Base-by-base conservation (phyloP, 257 asterid species). In the Gentiana macrophylla region DNA sequence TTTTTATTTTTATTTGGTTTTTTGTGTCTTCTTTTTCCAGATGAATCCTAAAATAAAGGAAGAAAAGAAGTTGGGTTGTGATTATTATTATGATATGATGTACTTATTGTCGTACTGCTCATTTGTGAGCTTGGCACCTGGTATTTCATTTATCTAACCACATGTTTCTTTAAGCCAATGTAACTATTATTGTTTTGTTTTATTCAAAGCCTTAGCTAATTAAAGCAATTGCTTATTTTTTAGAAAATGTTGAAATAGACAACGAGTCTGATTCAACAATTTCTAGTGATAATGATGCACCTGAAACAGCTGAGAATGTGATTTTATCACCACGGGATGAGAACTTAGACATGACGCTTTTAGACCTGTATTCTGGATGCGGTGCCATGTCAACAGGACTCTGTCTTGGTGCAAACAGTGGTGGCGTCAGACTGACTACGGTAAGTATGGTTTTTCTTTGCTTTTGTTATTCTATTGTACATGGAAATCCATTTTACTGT, bases 331-430 rank as follows among this genome's bases (percentile, higher is more conserved):
- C 24, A 24, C 24, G 60, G 61, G 72, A 60, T 7, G 59, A 50
- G 5, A 49, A 47, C 2, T 15, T 43, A 9, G 94, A 86, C 74
- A 77, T 51, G 70, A 72, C 66, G 4, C 52, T 90, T 4, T 37
- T 90, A 60, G 98, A 90, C 63, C 44, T 91, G 49, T 91, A 87
- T 50, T 70, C 96, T 4, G 96, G 98, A 12, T 91, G 98, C 75
- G 98, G 98, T n/a, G 98, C 82, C 15, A 91, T 91, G 98, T 84
- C 95, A 3, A 91, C 95, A 0, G 96, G 96, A 24, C 78, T 91
- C 35, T 82, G 92, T 57, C 64, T 91, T 7, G 98, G 96, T 59
- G 94, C 94, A 15, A 79, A 75, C 35, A 74, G 71, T 36, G 35
- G 57, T 32, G 95, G 89, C 1, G 93, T 81, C 11, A 81, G 80